phyloP scores from a whole-genome alignment of 352 stramenopile species.

The Peronospora destructor region DNA sequence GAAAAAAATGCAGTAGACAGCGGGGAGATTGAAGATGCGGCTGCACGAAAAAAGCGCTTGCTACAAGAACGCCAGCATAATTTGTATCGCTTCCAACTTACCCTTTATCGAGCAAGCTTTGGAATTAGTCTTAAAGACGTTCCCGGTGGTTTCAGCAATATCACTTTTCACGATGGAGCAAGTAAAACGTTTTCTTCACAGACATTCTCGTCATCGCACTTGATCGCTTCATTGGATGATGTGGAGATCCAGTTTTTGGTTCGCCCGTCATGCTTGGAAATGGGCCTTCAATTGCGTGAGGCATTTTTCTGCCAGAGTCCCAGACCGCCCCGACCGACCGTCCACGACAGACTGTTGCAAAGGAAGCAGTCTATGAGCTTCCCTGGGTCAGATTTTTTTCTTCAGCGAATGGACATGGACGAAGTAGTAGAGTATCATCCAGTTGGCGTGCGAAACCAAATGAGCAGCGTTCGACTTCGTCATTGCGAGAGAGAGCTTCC shows the following conservation, averaged over 20 bases:
- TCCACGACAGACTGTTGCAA: conserved; percentile 12
- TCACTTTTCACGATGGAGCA: conserved; percentile 12
- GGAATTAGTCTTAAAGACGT: conserved; percentile 39
- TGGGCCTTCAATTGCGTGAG: conserved; percentile 62
- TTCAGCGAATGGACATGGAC: conserved; percentile 71
- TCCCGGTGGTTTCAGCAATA: conserved; percentile 8
- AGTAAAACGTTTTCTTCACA: conserved; percentile 2
- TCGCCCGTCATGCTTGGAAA: conserved; percentile 51
- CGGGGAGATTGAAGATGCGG: conserved; percentile 20
- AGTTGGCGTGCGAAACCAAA: conserved; percentile 46
- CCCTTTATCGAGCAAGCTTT: conserved; percentile 47
- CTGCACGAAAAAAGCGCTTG: conserved; percentile 17
- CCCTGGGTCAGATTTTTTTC: conserved; percentile 41
- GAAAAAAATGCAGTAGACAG: conserved; percentile 14
- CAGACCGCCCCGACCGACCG: conserved; percentile 2
- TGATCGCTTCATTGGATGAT: conserved; percentile 52
- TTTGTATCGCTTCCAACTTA: conserved; percentile 73
- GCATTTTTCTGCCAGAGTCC: conserved; percentile 50
- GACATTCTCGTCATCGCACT: conserved; percentile 16
- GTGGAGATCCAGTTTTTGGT: conserved; percentile 72
- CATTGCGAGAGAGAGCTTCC: conserved; percentile 64
- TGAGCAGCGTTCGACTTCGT: conserved; percentile 66
- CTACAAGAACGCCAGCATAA: conserved; percentile 54
- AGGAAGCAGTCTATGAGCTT: conserved; percentile 18
- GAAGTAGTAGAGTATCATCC: conserved; percentile 65